Conservation (phyloP, 306 rosid genomes). For the Cucurbita ficifolia region DNA sequence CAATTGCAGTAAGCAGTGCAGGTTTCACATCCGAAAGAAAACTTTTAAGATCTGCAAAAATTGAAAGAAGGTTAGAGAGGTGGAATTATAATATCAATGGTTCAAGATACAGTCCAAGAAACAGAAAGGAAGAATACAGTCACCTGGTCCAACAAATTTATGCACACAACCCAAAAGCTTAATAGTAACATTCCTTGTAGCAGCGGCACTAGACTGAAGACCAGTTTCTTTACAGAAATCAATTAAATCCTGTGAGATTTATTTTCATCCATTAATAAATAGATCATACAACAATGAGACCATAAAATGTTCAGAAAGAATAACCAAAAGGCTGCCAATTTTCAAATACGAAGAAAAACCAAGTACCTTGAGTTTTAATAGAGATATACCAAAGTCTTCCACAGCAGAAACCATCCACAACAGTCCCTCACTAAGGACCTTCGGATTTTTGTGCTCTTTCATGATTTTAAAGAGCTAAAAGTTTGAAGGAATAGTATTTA, state of each 20-base stretch:
- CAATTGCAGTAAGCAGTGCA: conserved; percentile 92
- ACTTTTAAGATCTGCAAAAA: conserved; percentile 76
- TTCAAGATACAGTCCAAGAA: neutral
- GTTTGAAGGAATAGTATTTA: neutral
- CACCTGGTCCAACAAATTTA: conserved; percentile 99
- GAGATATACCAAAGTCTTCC: conserved; percentile 85
- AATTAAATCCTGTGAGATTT: conserved; percentile 62
- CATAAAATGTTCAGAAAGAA: neutral
- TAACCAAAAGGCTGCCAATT: neutral
- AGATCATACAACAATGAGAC: neutral
- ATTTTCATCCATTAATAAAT: neutral
- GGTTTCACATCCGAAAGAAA: conserved; percentile 94
- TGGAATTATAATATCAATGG: neutral
- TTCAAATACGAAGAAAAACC: neutral
- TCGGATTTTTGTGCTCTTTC: conserved; percentile 99
- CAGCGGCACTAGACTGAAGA: conserved; percentile 92
- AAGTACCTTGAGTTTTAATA: conserved; percentile 77
- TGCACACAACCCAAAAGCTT: conserved; percentile 87
- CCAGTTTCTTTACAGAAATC: conserved; percentile 92
- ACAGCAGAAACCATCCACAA: conserved; percentile 95
- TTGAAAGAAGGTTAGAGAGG: neutral
- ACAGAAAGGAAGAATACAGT: conserved; percentile 2
- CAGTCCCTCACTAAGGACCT: conserved; percentile 94
- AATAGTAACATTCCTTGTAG: conserved; percentile 85
- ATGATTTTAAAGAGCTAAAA: conserved; percentile 71